A percentile compares a stretch with the other conserved stretches of the same genome.
Evolutionary conservation across 441 rosid genomes (phyloP).

Genomic region (Macaranga tanarius): DNA sequence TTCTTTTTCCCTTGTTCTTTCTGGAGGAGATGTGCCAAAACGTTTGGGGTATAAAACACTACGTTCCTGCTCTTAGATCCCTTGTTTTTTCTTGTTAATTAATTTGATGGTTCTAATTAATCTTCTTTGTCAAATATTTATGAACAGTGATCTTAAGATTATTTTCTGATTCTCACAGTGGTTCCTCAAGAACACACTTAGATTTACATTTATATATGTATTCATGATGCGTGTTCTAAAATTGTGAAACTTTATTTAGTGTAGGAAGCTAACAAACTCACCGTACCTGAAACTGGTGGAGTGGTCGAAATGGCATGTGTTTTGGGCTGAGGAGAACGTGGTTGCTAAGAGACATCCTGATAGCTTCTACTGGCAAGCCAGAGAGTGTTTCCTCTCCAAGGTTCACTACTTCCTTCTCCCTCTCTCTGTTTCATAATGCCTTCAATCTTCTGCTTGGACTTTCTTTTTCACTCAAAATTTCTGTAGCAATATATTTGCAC

Average conservation of each 20-base stretch:
- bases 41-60: slow-evolving; percentile 25
- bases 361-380: slow-evolving; percentile 37
- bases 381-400: slow-evolving; percentile 37
- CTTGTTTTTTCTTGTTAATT: neutral
- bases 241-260: neutral
- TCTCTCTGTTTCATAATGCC: neutral
- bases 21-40: slow-evolving; percentile 36
- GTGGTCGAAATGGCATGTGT: slow-evolving; percentile 40
- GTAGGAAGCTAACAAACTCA: slow-evolving; percentile 34
- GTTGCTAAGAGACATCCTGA: slow-evolving; percentile 38
- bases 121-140: no score
- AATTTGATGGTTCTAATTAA: no score
- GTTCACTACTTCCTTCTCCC: slow-evolving; percentile 10
- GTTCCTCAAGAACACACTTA: no score
- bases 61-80: neutral
- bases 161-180: no score
- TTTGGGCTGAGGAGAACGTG: slow-evolving; percentile 46
- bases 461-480: neutral
- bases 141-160: no score
- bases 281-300: slow-evolving; percentile 36
- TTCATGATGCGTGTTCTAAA: neutral
- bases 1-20: slow-evolving; percentile 39
- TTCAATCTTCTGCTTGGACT: neutral
- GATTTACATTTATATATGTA: neutral
- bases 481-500: no score